Evolutionary conservation across 805 yeast genomes (phyloP).

Genomic region (Candida montana): DNA sequence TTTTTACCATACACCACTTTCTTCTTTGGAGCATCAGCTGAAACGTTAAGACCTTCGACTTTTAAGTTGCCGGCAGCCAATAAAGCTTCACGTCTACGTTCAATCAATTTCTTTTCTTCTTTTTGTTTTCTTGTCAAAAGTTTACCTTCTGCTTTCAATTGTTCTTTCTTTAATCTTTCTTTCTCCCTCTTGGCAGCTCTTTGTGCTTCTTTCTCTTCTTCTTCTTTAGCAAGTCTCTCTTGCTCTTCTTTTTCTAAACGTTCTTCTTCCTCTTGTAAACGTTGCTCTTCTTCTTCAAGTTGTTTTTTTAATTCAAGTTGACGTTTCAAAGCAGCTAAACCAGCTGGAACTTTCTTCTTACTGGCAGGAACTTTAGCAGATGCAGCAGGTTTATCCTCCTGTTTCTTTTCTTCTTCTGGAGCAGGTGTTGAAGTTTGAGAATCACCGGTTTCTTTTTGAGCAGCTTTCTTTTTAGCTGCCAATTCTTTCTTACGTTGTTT

Average conservation of each 20-base stretch:
- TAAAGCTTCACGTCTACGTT: slow-evolving; percentile 83
- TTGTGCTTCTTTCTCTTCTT: slow-evolving; percentile 48
- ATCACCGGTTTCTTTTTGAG: slow-evolving; percentile 28
- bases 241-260: slow-evolving; percentile 42
- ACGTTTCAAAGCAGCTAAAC: slow-evolving; percentile 83
- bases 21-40: slow-evolving; percentile 38
- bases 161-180: slow-evolving; percentile 82
- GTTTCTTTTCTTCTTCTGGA: slow-evolving; percentile 16
- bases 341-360: slow-evolving; percentile 79
- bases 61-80: slow-evolving; percentile 66
- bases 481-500: slow-evolving; percentile 87
- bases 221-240: slow-evolving; percentile 40
- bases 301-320: slow-evolving; percentile 88
- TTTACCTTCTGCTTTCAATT: slow-evolving; percentile 94
- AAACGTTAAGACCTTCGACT: slow-evolving; percentile 63
- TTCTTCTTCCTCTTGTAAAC: slow-evolving; percentile 72
- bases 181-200: slow-evolving; percentile 72
- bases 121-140: slow-evolving; percentile 90
- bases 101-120: slow-evolving; percentile 81
- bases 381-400: slow-evolving; percentile 17
- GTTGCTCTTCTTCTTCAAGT: slow-evolving; percentile 75
- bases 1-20: slow-evolving; percentile 67
- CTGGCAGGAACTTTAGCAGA: slow-evolving; percentile 37
- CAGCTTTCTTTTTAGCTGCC: slow-evolving; percentile 80
- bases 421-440: slow-evolving; percentile 8